These are phyloP conservation scores for Orobanche coerulescens DNA, from an alignment of 257 asterid species.

Conservation along the genomic window DNA sequence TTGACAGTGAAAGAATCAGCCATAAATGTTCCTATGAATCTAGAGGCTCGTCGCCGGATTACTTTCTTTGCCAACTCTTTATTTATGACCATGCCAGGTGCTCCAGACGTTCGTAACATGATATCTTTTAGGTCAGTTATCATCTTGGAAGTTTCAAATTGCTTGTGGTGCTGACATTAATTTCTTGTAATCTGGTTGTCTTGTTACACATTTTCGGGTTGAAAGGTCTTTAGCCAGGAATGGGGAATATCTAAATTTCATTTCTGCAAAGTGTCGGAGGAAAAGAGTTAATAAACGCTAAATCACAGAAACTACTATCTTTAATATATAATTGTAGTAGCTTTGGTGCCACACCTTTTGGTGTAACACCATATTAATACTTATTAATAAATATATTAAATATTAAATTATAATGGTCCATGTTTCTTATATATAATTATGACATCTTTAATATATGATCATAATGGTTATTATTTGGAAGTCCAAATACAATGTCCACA, in stretches of 20 bases:
- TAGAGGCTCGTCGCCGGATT: slow-evolving; percentile 93
- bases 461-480: too few relatives aligned
- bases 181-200: slow-evolving; percentile 16
- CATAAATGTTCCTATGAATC: slow-evolving; percentile 79
- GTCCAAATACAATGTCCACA: too few relatives aligned
- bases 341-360: too few relatives aligned
- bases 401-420: too few relatives aligned
- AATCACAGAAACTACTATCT: neutral
- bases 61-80: slow-evolving; percentile 97
- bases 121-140: slow-evolving; percentile 83
- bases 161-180: slow-evolving; percentile 18
- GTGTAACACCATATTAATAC: too few relatives aligned
- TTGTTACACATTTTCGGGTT: neutral
- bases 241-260: neutral
- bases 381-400: too few relatives aligned
- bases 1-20: slow-evolving; percentile 97
- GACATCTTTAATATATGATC: too few relatives aligned
- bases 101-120: slow-evolving; percentile 96
- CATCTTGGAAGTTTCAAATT: slow-evolving; percentile 19
- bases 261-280: neutral
- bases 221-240: neutral
- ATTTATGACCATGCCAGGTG: slow-evolving; percentile 91
- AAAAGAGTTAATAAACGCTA: neutral
- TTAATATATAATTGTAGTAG: too few relatives aligned
- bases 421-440: too few relatives aligned